Evolutionary conservation across 2,329 filamentous ascomycete genomes (phyloP), one percentile per base, ranked within the genome.

Genomic region (Monosporascus sp.): DNA sequence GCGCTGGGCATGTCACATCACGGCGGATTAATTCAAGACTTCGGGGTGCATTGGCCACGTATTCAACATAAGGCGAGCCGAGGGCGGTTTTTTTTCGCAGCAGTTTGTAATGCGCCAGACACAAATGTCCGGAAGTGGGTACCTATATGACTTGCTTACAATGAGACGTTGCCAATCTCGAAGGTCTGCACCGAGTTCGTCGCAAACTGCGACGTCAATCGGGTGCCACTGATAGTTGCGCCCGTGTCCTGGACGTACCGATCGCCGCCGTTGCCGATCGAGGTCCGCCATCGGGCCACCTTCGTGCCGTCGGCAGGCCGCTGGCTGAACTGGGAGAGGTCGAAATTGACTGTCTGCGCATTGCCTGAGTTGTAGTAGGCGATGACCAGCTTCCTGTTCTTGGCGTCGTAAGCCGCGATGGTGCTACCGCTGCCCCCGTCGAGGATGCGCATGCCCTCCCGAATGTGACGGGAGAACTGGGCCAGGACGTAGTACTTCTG

Each of bases 401-500:
- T 47, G 2, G 61, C 51, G 46, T 74, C 70, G 49, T 74, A 74
- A 14, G 72, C 72, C 20, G 71, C 72, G 9, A 72, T 65, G 1
- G 66, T 64, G 48, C 70, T 66, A 42, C 69, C 65, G 42, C 62
- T 56, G 0, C 70, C 69, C 2, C 62, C 67, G 50, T 70, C 67
- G 7, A 74, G 55, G 31, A 75, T 70, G 1, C 58, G 58, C 72
- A 74, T 74, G 2, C 71, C 72, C 2, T 65, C 63, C 1, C 69
- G 64, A 41, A 75, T 71, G 52, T 75, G 72, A 24, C 73, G 66
- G 5, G 70, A 56, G 53, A 72, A 46, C 56, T 74, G 72, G 2
- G 72, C 73, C n/a, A 75, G 60, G 3, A 69, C 65, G 52, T 65
- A 74, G 60, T 73, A 75, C 56, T 74, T 74, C 31, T 70, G 68